Base-by-base conservation (phyloP, 208 protist genomes). In the Perkinsela sp. region DNA sequence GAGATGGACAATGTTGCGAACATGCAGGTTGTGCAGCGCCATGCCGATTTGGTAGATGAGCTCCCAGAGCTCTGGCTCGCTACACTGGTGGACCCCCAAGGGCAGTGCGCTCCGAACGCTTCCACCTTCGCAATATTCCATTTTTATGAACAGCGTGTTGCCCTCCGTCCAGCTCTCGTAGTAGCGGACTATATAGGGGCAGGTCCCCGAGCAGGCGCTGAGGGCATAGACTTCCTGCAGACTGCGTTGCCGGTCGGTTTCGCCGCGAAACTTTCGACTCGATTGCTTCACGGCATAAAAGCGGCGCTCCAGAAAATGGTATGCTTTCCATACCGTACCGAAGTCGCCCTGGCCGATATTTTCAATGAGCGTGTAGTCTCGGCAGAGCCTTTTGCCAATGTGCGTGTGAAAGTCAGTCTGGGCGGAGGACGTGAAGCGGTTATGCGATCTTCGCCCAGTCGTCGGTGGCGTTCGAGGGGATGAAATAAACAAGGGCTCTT, bases 111-210 rank as follows among this genome's bases (percentile, higher is more conserved):
- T n/a, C 13, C 75, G 69, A 16, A 82, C 74, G 16, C 74, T 73
- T 30, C 77, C 76, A 28, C 75, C 77, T 15, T 78, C 71, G 32
- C 88, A 70, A 32, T 74, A 76, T 71, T 93, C 88, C 0, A 80
- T 86, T 48, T 84, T 83, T 30, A 93, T 48, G 68, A 80, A 85
- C 31, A 90, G 76, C 1, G 77, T 70, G 32, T 77, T 77, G 30
- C 86, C 81, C 72, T 93, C 88, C 16, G 90, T 75, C 88, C 88
- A 93, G 30, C 71, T 77, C 67, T 88, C 77, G 69, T 80, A 86
- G 74, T 93, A 93, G 30, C 80, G 76, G 30, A 93, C 72, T 65
- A 93, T 81, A 71, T 89, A 76, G 0, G 76, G 79, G 69, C 83
- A 83, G 31, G 6, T 22, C 31, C 67, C n/a, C 2, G 73, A 75